phyloP scores from a whole-genome alignment of 2,329 filamentous ascomycete species.

The Eurotiales sp. region DNA sequence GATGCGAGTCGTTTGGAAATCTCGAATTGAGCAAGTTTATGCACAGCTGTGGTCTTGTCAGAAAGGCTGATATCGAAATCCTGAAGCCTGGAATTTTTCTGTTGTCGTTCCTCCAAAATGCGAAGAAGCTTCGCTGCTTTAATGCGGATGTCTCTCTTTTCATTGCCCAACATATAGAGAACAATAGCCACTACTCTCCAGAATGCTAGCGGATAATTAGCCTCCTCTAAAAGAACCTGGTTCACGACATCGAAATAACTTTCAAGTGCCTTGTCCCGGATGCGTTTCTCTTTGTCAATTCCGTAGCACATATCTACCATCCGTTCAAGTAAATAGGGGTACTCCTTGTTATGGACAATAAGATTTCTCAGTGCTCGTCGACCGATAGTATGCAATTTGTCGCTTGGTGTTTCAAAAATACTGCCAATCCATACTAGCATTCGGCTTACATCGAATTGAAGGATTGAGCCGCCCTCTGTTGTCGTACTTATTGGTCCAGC shows the following conservation, averaged over 20 bases:
- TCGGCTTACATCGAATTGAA: slow-evolving; percentile 86
- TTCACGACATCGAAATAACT: slow-evolving; percentile 95
- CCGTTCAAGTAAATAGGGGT: slow-evolving; percentile 78
- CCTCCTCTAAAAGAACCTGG: slow-evolving; percentile 76
- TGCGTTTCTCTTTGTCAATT: slow-evolving; percentile 50
- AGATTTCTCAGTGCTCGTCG: slow-evolving; percentile 83
- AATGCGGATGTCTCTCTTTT: slow-evolving; percentile 81
- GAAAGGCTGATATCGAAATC: slow-evolving; percentile 98
- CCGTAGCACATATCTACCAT: slow-evolving; percentile 90
- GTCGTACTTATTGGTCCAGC: slow-evolving; percentile 74
- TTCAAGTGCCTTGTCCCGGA: slow-evolving; percentile 66
- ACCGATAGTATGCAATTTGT: slow-evolving; percentile 87
- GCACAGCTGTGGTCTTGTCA: slow-evolving; percentile 96
- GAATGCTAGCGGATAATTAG: slow-evolving; percentile 78
- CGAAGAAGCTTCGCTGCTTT: slow-evolving; percentile 81
- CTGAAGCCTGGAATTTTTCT: slow-evolving; percentile 84
- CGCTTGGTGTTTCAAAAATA: slow-evolving; percentile 88
- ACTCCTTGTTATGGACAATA: slow-evolving; percentile 84
- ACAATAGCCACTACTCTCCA: slow-evolving; percentile 89
- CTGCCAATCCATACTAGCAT: slow-evolving; percentile 95
- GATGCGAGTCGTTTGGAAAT: slow-evolving; percentile 87
- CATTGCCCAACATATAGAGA: slow-evolving; percentile 87
- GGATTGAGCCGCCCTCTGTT: slow-evolving; percentile 78
- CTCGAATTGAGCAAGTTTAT: slow-evolving; percentile 95
- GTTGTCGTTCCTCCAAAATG: slow-evolving; percentile 75